Evolutionary conservation across 257 asterid genomes (phyloP), one percentile per base, ranked within the genome.

Genomic region (Verbena officinalis): DNA sequence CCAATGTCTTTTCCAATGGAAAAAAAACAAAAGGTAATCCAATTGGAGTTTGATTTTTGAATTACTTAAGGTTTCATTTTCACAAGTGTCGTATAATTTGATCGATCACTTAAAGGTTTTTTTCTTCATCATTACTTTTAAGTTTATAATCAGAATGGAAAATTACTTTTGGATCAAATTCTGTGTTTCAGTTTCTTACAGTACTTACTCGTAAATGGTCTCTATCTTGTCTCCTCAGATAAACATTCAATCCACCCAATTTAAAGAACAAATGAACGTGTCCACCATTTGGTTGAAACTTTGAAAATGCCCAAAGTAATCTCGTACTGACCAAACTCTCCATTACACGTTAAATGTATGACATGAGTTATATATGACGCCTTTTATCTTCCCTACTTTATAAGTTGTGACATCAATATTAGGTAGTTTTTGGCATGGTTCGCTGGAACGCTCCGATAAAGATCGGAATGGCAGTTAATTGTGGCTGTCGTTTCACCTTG

Each of bases 1-100:
- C 78, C 55, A 23, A 17, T n/a, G 74, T 73, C 78, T 67, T 67
- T 54, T 73, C 78, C 12, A 20, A 33, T 1, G 9, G 56, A 33
- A 27, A 5, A n/a, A n/a, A n/a, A n/a, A n/a, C 40, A 15, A 27
- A 44, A 70, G 61, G 21, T 12, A 21, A n/a, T 10, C 19, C 1
- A 62, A 31, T n/a, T 27, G 51, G 64, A 43, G 34, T 44, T 21
- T 4, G 27, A 43, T 54, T 62, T 27, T 65, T 38, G 67, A 71
- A 48, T 33, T 11, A 21, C n/a, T n/a, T n/a, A 46, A 34, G 30
- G 52, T 16, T 31, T 19, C 23, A 4, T 33, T 55, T 36, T 36
- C 10, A 4, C 33, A 27, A 27, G 33, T 27, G 33, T 27, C 5
- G 33, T 27, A 27, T 27, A 27, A 27, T 36, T 9, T 36, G 8